phyloP scores from a whole-genome alignment of 306 rosid species.

The Cyamopsis tetragonoloba region DNA sequence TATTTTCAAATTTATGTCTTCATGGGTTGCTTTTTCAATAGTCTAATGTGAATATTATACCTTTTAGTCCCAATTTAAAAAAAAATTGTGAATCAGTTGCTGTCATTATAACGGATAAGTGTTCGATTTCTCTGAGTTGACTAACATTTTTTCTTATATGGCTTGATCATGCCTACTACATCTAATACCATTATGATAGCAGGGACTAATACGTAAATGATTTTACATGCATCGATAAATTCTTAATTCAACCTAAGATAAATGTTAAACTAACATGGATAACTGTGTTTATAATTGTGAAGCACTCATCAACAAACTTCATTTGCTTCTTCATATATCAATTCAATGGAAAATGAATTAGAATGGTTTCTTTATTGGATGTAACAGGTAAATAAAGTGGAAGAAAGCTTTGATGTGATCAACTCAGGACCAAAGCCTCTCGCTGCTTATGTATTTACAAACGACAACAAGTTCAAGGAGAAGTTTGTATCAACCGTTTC shows the following conservation, averaged over 20 bases:
- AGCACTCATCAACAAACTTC: background rate
- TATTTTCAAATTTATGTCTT: background rate
- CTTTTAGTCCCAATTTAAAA: no score
- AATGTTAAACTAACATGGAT: background rate
- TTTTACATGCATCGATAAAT: no score
- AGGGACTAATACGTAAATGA: no score
- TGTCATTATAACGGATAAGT: no score
- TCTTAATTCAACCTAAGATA: no score
- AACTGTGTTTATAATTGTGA: background rate
- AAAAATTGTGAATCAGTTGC: no score
- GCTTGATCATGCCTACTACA: no score
- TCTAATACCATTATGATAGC: no score
- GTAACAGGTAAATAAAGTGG: conserved; percentile 75
- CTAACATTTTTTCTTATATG: no score
- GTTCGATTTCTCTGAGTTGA: no score
- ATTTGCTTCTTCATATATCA: background rate
- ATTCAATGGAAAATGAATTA: background rate
- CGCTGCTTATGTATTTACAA: conserved; percentile 87
- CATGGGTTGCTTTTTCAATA: background rate
- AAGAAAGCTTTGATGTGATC: conserved; percentile 71
- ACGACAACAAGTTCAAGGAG: conserved; percentile 67
- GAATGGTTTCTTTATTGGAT: background rate
- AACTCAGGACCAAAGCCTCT: conserved; percentile 86
- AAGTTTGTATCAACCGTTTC: conserved; percentile 58
- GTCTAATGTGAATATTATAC: background rate